Evolutionary conservation across 306 rosid species (phyloP), one percentile per base, ranked within the genome.

Genomic region (Cicer judaicum): DNA sequence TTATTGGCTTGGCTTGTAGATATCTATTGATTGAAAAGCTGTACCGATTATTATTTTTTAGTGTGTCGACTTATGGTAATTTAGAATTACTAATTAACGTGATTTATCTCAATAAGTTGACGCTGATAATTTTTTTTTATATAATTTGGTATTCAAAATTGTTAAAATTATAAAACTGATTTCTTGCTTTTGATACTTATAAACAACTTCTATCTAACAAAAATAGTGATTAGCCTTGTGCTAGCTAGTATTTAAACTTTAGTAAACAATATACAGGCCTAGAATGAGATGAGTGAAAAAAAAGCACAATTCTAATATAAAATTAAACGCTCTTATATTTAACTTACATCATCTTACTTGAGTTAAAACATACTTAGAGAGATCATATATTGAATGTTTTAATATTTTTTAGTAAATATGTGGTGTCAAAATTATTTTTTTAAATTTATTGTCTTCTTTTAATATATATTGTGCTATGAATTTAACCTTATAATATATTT

Each of bases 201-300:
- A 5, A 56, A 29, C 63, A 55, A 55, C 14, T 55, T 19, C 7
- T 19, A 9, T 55, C 3, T 38, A 18, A 7, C 38, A 21, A 21
- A 21, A 57, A 10, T 42, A 72, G 42, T 64, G 64, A 66, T 56
- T 47, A 65, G 70, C 15, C 47, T 19, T 66, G 74, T 18, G 74
- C 57, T 44, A 72, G 1, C 10, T 36, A 64, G 0, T 64, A 15
- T 34, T 73, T 56, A 56, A 70, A 29, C 59, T 24, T 15, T 29
- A 24, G 34, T 24, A 24, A 24, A 24, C 34, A 24, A 40, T 72
- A 41, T 41, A 59, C 8, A 9, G 5, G 14, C 19, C 13, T 42
- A 14, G 7, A 66, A 5, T 55, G 24, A n/a, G 68, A 50, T 29
- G 55, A 54, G 19, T 7, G 80, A 77, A 53, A 57, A 64, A 57